phyloP scores from a whole-genome alignment of 2,329 filamentous ascomycete species.

The Rhynchosporium graminicola region DNA sequence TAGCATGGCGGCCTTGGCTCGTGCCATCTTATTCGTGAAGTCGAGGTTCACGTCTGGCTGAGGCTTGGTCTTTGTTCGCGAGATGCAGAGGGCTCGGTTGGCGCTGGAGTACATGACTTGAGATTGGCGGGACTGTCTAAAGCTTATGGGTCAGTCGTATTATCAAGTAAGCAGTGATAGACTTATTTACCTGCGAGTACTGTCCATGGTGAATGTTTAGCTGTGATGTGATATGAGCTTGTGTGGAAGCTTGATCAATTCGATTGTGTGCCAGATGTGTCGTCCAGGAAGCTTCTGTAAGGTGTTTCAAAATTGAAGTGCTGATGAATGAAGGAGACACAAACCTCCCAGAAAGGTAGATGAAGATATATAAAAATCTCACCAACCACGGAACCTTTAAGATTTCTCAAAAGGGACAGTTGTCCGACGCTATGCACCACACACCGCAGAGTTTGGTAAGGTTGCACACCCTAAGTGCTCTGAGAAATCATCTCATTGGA shows the following conservation, averaged over 20 bases:
- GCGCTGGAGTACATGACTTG: background rate
- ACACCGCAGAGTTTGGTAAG: slow-evolving; percentile 2
- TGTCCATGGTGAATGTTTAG: background rate
- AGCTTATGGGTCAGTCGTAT: background rate
- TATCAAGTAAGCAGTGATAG: background rate
- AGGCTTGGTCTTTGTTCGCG: background rate
- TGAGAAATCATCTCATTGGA: slow-evolving; percentile 6
- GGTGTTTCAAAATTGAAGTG: background rate
- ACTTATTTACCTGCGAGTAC: background rate
- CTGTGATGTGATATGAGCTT: background rate
- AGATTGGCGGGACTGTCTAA: slow-evolving; percentile 1
- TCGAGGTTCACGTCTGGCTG: slow-evolving; percentile 3
- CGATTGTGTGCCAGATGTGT: background rate
- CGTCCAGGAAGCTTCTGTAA: slow-evolving; percentile 3
- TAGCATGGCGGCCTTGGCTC: slow-evolving; percentile 17
- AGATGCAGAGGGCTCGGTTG: slow-evolving; percentile 8
- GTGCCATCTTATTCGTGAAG: slow-evolving; percentile 12
- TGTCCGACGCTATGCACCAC: slow-evolving; percentile 10
- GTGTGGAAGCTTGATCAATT: background rate
- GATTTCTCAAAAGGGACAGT: background rate
- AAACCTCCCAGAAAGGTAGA: background rate
- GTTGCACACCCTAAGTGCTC: slow-evolving; percentile 1
- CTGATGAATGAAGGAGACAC: background rate
- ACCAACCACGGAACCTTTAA: background rate
- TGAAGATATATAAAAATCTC: slow-evolving; percentile 10